These are phyloP conservation scores for Neurospora sp. DNA, from an alignment of 495 filamentous ascomycete genomes.

Conservation along the genomic window DNA sequence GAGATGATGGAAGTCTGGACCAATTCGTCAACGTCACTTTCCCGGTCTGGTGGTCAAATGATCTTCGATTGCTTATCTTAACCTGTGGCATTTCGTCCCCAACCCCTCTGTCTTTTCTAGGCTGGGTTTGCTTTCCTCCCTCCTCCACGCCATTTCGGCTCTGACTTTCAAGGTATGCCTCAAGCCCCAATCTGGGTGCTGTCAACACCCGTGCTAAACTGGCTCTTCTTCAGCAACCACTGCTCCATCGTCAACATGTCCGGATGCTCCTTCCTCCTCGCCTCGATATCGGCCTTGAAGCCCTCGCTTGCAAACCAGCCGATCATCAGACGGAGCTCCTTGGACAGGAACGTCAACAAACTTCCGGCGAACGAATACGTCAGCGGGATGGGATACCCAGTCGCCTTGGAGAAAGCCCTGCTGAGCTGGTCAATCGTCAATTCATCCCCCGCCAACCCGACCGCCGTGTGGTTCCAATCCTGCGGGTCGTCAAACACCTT, in stretches of 20 bases:
- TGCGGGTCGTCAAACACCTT: conserved; percentile 41
- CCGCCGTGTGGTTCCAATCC: conserved; percentile 26
- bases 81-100: no score
- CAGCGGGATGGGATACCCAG: conserved; percentile 27
- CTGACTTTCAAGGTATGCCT: no score
- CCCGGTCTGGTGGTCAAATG: no score
- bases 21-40: no score
- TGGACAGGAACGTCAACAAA: conserved; percentile 26
- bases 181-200: neutral
- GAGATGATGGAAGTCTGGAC: no score
- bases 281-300: conserved; percentile 33
- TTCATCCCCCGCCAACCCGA: conserved; percentile 38
- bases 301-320: conserved; percentile 37
- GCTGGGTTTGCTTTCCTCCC: no score
- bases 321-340: conserved; percentile 35
- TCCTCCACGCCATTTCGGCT: no score
- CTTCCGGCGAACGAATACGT: conserved; percentile 31
- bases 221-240: conserved; percentile 31
- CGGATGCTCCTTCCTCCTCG: conserved; percentile 26
- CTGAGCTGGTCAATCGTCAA: conserved; percentile 31
- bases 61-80: no score
- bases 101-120: no score
- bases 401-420: conserved; percentile 26
- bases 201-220: conserved; percentile 17
- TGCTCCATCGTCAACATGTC: conserved; percentile 30